Evolutionary conservation across 768 basidiomycete species (phyloP).

Genomic region (Tulasnella sp.): DNA sequence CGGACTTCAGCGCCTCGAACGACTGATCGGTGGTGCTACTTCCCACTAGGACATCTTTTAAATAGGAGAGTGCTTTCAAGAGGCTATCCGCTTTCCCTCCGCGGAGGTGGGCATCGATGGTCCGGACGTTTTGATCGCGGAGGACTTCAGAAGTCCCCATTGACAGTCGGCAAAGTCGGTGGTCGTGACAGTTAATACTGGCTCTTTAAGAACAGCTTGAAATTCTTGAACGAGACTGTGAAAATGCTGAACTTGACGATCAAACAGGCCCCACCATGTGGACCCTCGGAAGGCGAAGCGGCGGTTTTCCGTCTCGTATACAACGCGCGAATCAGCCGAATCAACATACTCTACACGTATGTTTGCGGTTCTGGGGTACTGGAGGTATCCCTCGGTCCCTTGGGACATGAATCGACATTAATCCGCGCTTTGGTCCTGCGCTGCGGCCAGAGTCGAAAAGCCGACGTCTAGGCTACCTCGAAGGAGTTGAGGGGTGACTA

Average conservation of each 20-base stretch:
- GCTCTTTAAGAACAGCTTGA: neutral
- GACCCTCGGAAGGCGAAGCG: neutral
- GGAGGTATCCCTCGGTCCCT: neutral
- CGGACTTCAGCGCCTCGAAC: neutral
- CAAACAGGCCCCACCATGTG: neutral
- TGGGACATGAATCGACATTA: neutral
- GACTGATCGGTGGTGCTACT: neutral
- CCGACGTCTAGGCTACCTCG: neutral
- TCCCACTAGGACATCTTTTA: neutral
- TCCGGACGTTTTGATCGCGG: neutral
- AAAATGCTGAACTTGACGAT: neutral
- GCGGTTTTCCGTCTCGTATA: neutral
- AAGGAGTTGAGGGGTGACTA: neutral
- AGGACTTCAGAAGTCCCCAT: neutral
- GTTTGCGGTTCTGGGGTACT: neutral
- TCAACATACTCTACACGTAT: neutral
- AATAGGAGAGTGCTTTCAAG: neutral
- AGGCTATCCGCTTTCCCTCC: neutral
- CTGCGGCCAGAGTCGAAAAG: neutral
- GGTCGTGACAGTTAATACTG: neutral
- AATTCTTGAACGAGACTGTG: neutral
- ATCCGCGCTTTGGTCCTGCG: neutral
- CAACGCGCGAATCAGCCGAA: neutral
- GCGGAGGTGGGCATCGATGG: neutral
- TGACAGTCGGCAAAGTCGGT: neutral